Evolutionary conservation across 441 rosid genomes (phyloP).

Genomic region (Eutrema salsugineum): DNA sequence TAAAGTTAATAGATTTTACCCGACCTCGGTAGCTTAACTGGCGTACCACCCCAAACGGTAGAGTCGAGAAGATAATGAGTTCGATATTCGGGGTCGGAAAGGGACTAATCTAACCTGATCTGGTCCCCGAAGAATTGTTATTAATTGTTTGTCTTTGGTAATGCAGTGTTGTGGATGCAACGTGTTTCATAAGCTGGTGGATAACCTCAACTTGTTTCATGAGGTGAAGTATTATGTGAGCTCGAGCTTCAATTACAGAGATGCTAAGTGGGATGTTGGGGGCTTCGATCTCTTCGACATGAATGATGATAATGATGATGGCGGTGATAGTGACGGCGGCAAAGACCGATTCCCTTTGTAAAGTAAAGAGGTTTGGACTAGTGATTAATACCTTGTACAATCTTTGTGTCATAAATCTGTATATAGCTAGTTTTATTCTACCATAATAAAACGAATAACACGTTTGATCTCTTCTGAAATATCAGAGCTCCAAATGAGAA

Average conservation of each 20-base stretch:
- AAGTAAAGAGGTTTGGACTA: constrained; percentile 5
- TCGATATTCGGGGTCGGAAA: no score
- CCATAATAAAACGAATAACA: neutral
- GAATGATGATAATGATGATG: constrained; percentile 29
- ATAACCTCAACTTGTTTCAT: constrained; percentile 87
- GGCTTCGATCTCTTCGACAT: constrained; percentile 60
- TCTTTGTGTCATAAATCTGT: constrained; percentile 11
- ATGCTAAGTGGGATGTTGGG: constrained; percentile 46
- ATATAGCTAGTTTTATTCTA: constrained; percentile 8
- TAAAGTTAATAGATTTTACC: neutral
- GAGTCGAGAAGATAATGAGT: no score
- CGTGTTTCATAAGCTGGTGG: constrained; percentile 92
- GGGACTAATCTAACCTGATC: no score
- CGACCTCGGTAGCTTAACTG: neutral
- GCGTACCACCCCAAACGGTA: no score
- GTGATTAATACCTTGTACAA: constrained; percentile 11
- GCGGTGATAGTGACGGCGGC: neutral
- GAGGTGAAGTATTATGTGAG: constrained; percentile 85
- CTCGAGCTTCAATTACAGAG: constrained; percentile 60
- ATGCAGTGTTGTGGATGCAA: constrained; percentile 91
- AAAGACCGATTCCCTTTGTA: constrained; percentile 12
- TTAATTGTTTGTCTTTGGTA: neutral
- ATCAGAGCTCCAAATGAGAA: neutral
- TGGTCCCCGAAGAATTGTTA: no score
- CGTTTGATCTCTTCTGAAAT: neutral